A percentile compares a stretch with the other conserved stretches of the same genome.
These are phyloP conservation scores for Aspergillus chevalieri DNA, from an alignment of 2,329 filamentous ascomycete species.

Conservation along the genomic window DNA sequence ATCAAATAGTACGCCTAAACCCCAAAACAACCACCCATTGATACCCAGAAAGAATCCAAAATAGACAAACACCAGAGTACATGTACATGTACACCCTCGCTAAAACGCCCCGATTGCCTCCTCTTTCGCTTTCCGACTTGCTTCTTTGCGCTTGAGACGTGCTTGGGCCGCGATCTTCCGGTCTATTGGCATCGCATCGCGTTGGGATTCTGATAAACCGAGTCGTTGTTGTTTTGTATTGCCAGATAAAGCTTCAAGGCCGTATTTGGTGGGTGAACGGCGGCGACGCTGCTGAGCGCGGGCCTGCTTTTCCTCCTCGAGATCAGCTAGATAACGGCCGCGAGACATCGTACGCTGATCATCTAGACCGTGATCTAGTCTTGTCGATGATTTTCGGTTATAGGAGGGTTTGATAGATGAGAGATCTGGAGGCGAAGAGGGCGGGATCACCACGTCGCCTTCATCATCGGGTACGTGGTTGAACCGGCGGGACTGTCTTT, in stretches of 20 bases:
- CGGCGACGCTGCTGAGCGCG: slow-evolving; percentile 7
- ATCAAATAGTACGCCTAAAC: no score
- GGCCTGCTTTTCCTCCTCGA: slow-evolving; percentile 16
- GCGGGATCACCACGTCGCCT: slow-evolving; percentile 13
- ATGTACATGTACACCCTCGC: no score
- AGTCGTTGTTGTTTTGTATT: slow-evolving; percentile 8
- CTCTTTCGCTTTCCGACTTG: slow-evolving; percentile 17
- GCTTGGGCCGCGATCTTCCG: slow-evolving; percentile 29
- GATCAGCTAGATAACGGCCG: slow-evolving; percentile 12
- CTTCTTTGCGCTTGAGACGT: slow-evolving; percentile 27
- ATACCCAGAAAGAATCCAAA: no score
- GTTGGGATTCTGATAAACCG: slow-evolving; percentile 15
- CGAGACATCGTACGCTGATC: slow-evolving; percentile 20
- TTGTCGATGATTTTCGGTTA: slow-evolving; percentile 10
- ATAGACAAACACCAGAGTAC: no score
- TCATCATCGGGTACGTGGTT: slow-evolving; percentile 4
- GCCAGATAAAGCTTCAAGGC: slow-evolving; percentile 23
- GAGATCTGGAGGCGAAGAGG: slow-evolving; percentile 29
- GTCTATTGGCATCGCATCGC: slow-evolving; percentile 25
- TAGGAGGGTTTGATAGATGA: slow-evolving; percentile 16
- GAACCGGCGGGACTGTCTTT: slow-evolving; percentile 9
- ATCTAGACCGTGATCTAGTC: slow-evolving; percentile 15
- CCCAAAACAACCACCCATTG: no score
- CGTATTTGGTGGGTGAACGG: slow-evolving; percentile 22
- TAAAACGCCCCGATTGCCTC: slow-evolving; percentile 8